Evolutionary conservation across 1,284 basidiomycete species (phyloP).

Genomic region (Amylostereum areolatum): DNA sequence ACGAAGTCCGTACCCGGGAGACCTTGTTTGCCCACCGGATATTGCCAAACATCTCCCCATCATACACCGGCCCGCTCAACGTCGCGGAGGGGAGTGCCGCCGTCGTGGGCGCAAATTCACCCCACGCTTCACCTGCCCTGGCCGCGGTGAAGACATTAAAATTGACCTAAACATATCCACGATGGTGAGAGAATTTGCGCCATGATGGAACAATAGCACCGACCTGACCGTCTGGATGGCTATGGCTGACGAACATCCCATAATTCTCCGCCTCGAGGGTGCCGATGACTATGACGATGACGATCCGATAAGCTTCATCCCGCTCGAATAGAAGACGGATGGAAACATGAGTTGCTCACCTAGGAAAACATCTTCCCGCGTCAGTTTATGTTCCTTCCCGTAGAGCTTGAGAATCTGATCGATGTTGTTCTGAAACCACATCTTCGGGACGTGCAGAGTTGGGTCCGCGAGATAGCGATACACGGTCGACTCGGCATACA

Average conservation of each 20-base stretch:
- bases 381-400: constrained; percentile 46
- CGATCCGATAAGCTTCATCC: neutral
- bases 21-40: constrained; percentile 44
- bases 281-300: constrained; percentile 50
- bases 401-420: constrained; percentile 55
- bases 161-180: constrained; percentile 31
- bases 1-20: constrained; percentile 26
- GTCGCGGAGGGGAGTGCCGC: constrained; percentile 30
- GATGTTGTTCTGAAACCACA: constrained; percentile 69
- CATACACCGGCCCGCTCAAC: constrained; percentile 32
- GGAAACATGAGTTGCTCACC: constrained; percentile 33
- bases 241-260: constrained; percentile 64
- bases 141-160: constrained; percentile 61
- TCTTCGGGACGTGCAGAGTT: constrained; percentile 55
- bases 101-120: constrained; percentile 53
- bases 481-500: constrained; percentile 62
- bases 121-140: constrained; percentile 54
- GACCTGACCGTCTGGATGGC: constrained; percentile 59
- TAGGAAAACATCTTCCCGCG: constrained; percentile 65
- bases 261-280: constrained; percentile 63
- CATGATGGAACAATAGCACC: too few species aligned
- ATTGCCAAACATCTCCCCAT: constrained; percentile 28
- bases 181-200: neutral
- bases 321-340: neutral
- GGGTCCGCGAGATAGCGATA: constrained; percentile 61